Base-by-base conservation (phyloP, 768 basidiomycete species). In the Xerocomellus amylosporus region DNA sequence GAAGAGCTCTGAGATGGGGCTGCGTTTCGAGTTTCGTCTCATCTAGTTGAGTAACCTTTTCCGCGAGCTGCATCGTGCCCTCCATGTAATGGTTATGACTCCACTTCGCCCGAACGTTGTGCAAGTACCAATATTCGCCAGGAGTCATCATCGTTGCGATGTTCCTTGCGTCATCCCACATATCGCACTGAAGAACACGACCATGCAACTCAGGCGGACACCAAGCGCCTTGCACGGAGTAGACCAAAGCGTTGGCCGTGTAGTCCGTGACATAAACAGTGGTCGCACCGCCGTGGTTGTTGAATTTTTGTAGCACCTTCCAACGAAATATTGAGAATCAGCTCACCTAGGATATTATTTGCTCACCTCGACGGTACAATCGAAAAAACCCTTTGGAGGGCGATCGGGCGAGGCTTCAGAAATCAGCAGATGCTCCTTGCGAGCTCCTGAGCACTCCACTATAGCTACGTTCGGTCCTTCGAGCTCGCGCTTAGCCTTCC, bases 241-340 rank as follows among this genome's bases (percentile, higher is more conserved):
- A 52, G 40, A 75, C 60, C 8, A 58, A 54, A 5, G 69, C 45
- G 50, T 81, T 82, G 39, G 56, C 59, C 7, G 86, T 85, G 62
- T 86, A 87, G 59, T 88, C 87, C 1, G 87, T 87, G 47, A 86
- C 83, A 64, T 81, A 86, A 13, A 88, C 54, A 30, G 69, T 76
- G 54, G 77, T 75, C 3, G 77, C 71, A 7, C 59, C 67, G 34
- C 70, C 67, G n/a, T 71, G 62, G 53, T 74, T 78, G 34, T 54
- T 45, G 46, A 77, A 73, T 9, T 71, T 76, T 48, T 77, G 67
- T 10, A 87, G 54, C 19, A 87, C 73, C 86, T 87, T 52, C 51
- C 12, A 34, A 26, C 15, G 22, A 56, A 37, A 17, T 22, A 24
- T 36, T 54, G 14, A 44, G 24, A 20, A 41, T 14, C 12, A 4